Evolutionary conservation across 2,329 filamentous ascomycete species (phyloP), one percentile per base, ranked within the genome.

Genomic region (Penicillium psychrosexuale): DNA sequence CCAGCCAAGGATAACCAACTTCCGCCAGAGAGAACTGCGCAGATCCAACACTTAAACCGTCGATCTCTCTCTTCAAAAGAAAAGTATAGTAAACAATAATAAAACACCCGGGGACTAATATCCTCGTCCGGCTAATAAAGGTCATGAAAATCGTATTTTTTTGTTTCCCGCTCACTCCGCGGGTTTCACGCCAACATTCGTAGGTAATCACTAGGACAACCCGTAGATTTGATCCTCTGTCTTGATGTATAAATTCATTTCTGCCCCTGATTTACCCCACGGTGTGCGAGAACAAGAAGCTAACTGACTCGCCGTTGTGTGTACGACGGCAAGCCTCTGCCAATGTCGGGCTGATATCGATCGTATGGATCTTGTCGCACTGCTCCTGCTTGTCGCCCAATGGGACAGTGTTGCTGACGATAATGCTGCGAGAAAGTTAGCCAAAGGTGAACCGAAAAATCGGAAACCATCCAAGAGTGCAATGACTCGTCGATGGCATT

Each of bases 371-470:
- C 74, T 89, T 88, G 55, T 85, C 82, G 75, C 92, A 95, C 39
- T 81, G 76, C 68, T 87, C 84, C 71, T 88, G 87, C 81, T 95
- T 93, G 71, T 91, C 89, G 61, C 86, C 84, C 62, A 91, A 83
- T 5, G 89, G 88, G 12, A 93, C 89, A 1, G 89, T 96, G 76
- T 97, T 96, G 46, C 92, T 96, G 34, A 96, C 91, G 13, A 97
- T 91, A 36, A 97, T 78, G 66, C 88, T 86, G 64, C 84, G 9
- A 39, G 3, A 31, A 15, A 15, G 38, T 55, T 55, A 55, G 47
- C 22, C 6, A 39, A 53, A 36, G 4, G 5, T 22, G 15, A 13
- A 15, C 4, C 8, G 5, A 42, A 17, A 42, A 3, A 3, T 28
- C 22, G 22, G 5, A 17, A 17, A 12, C 7, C 8, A 28, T 42